phyloP scores from a whole-genome alignment of 2,329 filamentous ascomycete genomes.

The Parastagonospora nodorum region DNA sequence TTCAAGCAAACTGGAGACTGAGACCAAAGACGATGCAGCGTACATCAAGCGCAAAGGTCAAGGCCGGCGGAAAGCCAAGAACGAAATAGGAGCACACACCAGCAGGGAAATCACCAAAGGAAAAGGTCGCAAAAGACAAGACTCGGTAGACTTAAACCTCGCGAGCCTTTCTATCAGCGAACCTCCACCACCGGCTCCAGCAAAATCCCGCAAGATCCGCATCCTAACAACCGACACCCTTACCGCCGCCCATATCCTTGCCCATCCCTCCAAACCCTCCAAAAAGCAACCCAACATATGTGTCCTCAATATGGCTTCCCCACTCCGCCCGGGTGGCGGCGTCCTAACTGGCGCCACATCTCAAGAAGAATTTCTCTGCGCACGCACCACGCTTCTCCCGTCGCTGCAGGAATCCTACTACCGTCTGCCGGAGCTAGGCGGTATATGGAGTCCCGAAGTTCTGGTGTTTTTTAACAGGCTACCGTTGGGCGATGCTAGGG shows the following conservation, averaged over 20 bases:
- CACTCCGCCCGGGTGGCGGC: slow-evolving; percentile 64
- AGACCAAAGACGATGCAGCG: slow-evolving; percentile 12
- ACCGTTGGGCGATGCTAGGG: slow-evolving; percentile 37
- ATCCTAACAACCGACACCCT: slow-evolving; percentile 60
- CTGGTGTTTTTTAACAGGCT: slow-evolving; percentile 59
- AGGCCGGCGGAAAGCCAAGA: slow-evolving; percentile 35
- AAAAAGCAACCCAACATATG: slow-evolving; percentile 51
- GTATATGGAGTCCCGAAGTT: slow-evolving; percentile 63
- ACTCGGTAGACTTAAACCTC: slow-evolving; percentile 15
- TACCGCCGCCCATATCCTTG: slow-evolving; percentile 53
- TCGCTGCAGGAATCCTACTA: slow-evolving; percentile 65
- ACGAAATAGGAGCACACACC: not conserved
- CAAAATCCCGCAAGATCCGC: slow-evolving; percentile 45
- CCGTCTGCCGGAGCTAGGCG: slow-evolving; percentile 62
- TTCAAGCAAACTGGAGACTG: not conserved
- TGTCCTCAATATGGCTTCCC: slow-evolving; percentile 69
- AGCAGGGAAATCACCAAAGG: slow-evolving; percentile 8
- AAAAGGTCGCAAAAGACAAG: slow-evolving; percentile 12
- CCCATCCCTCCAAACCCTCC: slow-evolving; percentile 11
- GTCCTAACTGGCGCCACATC: slow-evolving; percentile 64
- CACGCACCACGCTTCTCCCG: slow-evolving; percentile 64
- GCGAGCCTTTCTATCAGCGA: slow-evolving; percentile 5
- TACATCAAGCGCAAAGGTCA: slow-evolving; percentile 44
- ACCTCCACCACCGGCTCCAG: not conserved
- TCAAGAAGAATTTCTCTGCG: slow-evolving; percentile 67